These are phyloP conservation scores for Solanum appendiculatum DNA, from an alignment of 257 asterid species.

Conservation along the genomic window DNA sequence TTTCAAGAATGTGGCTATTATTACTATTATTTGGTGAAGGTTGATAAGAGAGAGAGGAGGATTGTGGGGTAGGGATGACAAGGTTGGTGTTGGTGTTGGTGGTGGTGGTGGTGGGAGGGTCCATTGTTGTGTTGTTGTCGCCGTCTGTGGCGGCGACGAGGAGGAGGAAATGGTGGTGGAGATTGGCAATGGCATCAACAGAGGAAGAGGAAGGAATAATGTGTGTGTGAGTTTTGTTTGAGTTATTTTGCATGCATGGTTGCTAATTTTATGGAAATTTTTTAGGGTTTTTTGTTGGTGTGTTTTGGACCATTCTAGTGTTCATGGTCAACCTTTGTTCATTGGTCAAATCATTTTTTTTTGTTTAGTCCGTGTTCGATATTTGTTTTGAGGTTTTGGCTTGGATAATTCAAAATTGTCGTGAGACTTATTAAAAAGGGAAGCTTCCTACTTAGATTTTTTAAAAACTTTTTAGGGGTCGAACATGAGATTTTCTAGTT, in stretches of 20 bases:
- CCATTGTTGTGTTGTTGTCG: not conserved
- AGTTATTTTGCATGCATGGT: not conserved
- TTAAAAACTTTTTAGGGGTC: not conserved
- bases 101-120: not conserved
- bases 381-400: not conserved
- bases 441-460: not conserved
- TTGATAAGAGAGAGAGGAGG: not conserved
- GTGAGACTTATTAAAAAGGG: not conserved
- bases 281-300: not conserved
- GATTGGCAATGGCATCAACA: not conserved
- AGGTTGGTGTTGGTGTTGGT: not conserved
- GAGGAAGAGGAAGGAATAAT: not conserved
- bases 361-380: not conserved
- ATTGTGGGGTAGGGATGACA: not conserved
- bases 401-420: not conserved
- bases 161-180: not conserved
- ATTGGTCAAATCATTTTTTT: not conserved
- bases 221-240: not conserved
- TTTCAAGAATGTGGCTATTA: slow-evolving; percentile 43
- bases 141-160: not conserved
- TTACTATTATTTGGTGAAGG: not conserved
- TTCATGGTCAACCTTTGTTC: not conserved
- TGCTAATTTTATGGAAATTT: not conserved
- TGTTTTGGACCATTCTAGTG: not conserved
- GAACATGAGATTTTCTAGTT: not conserved